phyloP scores from a whole-genome alignment of 176 grass and related monocot species.

The sorghum (Sorghum bicolor) region DNA sequence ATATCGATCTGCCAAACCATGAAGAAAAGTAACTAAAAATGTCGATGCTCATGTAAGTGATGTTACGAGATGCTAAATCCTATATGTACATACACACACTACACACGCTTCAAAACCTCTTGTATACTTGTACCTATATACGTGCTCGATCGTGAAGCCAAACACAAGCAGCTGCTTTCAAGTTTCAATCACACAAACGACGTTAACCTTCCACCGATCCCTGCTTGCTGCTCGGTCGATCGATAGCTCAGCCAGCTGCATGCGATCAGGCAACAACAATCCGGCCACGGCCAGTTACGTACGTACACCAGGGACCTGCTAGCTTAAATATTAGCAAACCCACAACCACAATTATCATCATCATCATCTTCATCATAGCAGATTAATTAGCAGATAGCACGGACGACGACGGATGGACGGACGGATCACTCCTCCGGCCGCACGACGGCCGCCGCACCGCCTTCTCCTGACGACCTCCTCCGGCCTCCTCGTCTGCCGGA shows the following conservation, averaged over 20 bases:
- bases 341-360: too few relatives aligned
- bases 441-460: neutral
- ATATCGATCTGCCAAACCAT: neutral
- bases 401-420: too few relatives aligned
- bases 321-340: neutral
- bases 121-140: neutral
- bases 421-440: slow-evolving; percentile 4
- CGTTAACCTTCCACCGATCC: neutral
- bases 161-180: neutral
- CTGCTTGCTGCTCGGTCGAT: neutral
- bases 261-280: neutral
- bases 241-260: neutral
- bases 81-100: slow-evolving; percentile 6
- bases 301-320: neutral
- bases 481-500: slow-evolving; percentile 16
- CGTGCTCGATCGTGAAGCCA: too few relatives aligned
- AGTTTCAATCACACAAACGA: neutral
- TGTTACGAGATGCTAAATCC: neutral
- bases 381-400: neutral
- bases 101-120: slow-evolving; percentile 13
- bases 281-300: neutral
- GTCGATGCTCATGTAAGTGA: neutral
- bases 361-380: neutral
- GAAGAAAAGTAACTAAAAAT: neutral
- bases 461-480: neutral